Base-by-base conservation (phyloP, 495 filamentous ascomycete species). In the Hyaloscypha finlandica region DNA sequence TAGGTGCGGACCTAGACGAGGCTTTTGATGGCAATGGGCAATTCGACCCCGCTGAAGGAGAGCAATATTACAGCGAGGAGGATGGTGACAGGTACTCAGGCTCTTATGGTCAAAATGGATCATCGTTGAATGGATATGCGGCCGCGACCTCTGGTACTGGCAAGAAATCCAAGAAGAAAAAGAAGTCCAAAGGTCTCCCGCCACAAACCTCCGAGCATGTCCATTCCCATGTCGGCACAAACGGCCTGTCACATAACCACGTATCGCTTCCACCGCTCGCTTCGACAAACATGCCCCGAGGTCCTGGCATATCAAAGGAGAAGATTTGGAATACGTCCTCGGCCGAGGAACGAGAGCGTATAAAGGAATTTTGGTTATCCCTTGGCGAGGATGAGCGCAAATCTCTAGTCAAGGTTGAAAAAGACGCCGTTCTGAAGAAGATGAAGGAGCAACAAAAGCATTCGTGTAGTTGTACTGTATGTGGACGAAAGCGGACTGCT, bases 361-460 rank as follows among this genome's bases (percentile, higher is more conserved):
- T 99, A 74, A 96, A 97, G 73, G 92, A 96, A 64, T 99, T 98
- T 78, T 99, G 95, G 95, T 84, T 99, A 39, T 93, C 92, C n/a
- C 78, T 99, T 31, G 92, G 92, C 65, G 96, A 99, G 76, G 90
- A 93, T 54, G 94, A 99, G 66, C 88, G 95, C 60, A 92, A 94
- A 68, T 92, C 92, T 5, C 81, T 99, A 48, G 94, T 99, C 68
- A 97, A 97, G 77, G 93, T 99, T 12, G 95, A 99, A 79, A 99
- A 99, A 75, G 93, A 98, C 79, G 95, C 96, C 6, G 95, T 99
- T 1, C 78, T 99, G 61, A 91, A 91, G 70, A 99, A 99, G 80
- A 99, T 99, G 95, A 99, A 99, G 80, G 96, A 99, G 77, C 95
- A 99, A 78, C 95, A 99, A 77, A 98, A 97, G 78, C 95, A 98